Conservation (phyloP, 257 asterid genomes). For the Fraxinus americana region DNA sequence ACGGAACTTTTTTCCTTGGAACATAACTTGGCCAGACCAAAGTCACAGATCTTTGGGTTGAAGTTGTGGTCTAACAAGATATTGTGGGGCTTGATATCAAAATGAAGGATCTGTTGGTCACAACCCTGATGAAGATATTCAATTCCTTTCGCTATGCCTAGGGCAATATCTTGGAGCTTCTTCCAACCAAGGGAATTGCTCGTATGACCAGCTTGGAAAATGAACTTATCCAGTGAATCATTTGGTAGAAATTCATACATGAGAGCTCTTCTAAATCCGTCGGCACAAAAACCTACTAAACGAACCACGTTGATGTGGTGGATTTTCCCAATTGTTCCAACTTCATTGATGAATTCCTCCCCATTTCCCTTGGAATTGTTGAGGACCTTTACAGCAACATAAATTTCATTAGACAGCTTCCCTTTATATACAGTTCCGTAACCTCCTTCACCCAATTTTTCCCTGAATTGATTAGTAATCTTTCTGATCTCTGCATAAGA, state of each 20-base stretch:
- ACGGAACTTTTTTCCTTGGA: constrained; percentile 29
- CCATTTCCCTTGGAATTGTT: constrained; percentile 25
- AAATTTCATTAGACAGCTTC: constrained; percentile 26
- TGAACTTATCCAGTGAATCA: constrained; percentile 32
- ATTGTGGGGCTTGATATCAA: constrained; percentile 42
- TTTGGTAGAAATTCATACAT: constrained; percentile 34
- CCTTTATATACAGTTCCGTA: constrained; percentile 39
- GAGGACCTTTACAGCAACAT: constrained; percentile 34
- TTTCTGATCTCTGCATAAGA: constrained; percentile 42
- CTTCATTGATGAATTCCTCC: constrained; percentile 38
- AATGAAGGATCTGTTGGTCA: constrained; percentile 38
- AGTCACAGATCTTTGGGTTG: constrained; percentile 40
- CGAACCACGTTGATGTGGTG: constrained; percentile 40
- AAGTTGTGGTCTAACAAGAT: constrained; percentile 38
- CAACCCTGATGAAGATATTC: constrained; percentile 39
- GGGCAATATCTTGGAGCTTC: constrained; percentile 29
- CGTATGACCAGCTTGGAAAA: constrained; percentile 2
- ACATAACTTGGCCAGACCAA: constrained; percentile 41
- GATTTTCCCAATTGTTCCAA: constrained; percentile 29
- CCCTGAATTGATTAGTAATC: constrained; percentile 34
- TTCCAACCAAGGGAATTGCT: constrained; percentile 16
- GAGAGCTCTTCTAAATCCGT: constrained; percentile 34
- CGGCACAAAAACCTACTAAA: constrained; percentile 37
- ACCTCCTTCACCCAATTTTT: constrained; percentile 40
- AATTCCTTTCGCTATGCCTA: constrained; percentile 37